A percentile compares a stretch with the other conserved stretches of the same genome.
These are phyloP conservation scores for Suhomyces chickasaworum DNA, from an alignment of 1,139 yeast species.

Conservation along the genomic window DNA sequence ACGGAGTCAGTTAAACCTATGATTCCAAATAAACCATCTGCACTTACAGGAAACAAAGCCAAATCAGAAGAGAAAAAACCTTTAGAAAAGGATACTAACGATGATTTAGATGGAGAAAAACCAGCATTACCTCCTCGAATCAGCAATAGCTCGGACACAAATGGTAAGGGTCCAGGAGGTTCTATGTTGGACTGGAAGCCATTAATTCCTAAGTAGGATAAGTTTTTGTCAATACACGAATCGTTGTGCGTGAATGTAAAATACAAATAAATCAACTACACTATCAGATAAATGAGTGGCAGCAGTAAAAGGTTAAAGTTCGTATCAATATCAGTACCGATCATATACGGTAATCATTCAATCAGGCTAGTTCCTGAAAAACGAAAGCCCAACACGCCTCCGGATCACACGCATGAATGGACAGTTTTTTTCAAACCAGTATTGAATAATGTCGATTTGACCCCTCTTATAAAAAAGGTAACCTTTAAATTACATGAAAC, in stretches of 20 bases:
- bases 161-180: not conserved
- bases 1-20: constrained; percentile 28
- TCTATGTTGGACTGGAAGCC: constrained; percentile 59
- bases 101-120: constrained; percentile 1
- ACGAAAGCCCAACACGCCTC: constrained; percentile 71
- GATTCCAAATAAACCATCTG: constrained; percentile 40
- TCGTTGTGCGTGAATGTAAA: not conserved
- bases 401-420: constrained; percentile 95
- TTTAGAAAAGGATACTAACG: not conserved
- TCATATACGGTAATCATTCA: constrained; percentile 86
- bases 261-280: not conserved
- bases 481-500: constrained; percentile 95
- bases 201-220: constrained; percentile 47
- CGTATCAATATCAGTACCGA: constrained; percentile 80
- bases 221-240: constrained; percentile 1
- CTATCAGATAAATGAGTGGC: constrained; percentile 20
- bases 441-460: constrained; percentile 69
- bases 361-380: constrained; percentile 63
- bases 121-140: constrained; percentile 21
- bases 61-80: constrained; percentile 5
- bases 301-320: constrained; percentile 52
- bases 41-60: constrained; percentile 26
- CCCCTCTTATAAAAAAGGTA: constrained; percentile 84
- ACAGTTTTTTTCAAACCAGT: constrained; percentile 90
- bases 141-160: not conserved